Evolutionary conservation across 768 basidiomycete genomes (phyloP), one percentile per base, ranked within the genome.

Genomic region (Lactifluus hygrophoroides): DNA sequence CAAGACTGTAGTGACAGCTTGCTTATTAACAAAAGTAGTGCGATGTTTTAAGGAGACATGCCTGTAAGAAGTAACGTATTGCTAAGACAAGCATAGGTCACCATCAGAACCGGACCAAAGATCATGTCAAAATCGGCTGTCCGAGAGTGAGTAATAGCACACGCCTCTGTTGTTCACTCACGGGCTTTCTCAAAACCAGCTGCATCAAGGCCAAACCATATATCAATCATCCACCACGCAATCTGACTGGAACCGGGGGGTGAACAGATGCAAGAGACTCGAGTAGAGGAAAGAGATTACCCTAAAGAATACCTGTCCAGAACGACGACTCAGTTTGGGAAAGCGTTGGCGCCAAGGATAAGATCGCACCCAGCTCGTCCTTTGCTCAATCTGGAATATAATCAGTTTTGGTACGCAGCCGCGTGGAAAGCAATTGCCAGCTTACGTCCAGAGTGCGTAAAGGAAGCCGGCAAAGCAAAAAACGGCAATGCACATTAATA

Each of bases 141-240:
- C 10, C 56, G 14, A 21, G 42, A 32, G 27, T 21, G 38, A 50
- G 64, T 51, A 66, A 52, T 51, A 55, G 32, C 21, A 28, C 32
- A 44, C 43, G 28, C 32, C 19, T 53, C 9, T 14, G 21, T 23
- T 5, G 25, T 51, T 58, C 5, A 80, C 88, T 66, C 58, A 91
- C 92, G 79, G 23, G 94, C 82, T 66, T 76, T 77, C 63, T 90
- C 82, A 66, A 98, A 96, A 4, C 94, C 94, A 47, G 77, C 83
- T 0, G 93, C 91, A 71, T 97, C 95, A 6, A 98, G 78, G n/a
- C 95, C 95, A 67, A 98, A 97, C 81, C 83, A 91, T 10, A 94
- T 70, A 67, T 94, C 90, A 23, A 94, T 77, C 84, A 96, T 90
- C 91, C 92, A 95, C 93, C 92, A 96, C 0, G 86, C 84, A 54